phyloP scores from a whole-genome alignment of 805 yeast genomes.

The Starmerella cellae region DNA sequence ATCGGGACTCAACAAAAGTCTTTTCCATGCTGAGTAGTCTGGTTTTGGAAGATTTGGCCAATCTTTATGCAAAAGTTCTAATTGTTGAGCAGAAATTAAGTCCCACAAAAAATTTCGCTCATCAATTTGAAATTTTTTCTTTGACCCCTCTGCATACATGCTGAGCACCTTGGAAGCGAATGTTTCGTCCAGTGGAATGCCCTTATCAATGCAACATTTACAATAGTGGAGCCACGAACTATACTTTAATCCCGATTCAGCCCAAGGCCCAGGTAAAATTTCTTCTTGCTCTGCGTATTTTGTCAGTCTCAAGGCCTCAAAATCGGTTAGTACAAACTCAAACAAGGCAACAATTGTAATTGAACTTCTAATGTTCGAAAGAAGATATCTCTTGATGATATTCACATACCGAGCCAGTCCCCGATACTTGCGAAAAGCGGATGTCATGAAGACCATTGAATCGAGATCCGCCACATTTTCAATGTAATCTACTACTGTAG shows the following conservation, averaged over 20 bases:
- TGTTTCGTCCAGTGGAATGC: not conserved
- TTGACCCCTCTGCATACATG: not conserved
- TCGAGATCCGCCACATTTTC: not conserved
- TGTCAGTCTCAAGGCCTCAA: conserved; percentile 6
- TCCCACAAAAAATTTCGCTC: not conserved
- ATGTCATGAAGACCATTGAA: conserved; percentile 1
- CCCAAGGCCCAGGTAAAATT: conserved; percentile 1
- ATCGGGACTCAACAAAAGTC: not conserved
- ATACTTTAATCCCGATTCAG: conserved; percentile 5
- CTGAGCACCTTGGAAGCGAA: not conserved
- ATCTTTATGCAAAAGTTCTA: not conserved
- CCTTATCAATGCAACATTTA: not conserved
- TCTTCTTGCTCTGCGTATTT: not conserved
- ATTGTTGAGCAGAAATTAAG: not conserved
- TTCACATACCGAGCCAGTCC: conserved; percentile 5
- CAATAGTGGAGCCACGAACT: conserved; percentile 5
- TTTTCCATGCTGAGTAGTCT: conserved; percentile 1
- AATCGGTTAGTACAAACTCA: conserved; percentile 1
- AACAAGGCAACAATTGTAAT: conserved; percentile 9
- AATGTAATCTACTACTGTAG: conserved; percentile 6
- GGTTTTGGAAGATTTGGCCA: not conserved
- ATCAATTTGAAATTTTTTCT: not conserved
- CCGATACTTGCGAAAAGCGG: conserved; percentile 1
- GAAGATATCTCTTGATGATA: conserved; percentile 1
- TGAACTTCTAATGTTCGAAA: not conserved